A percentile compares a stretch with the other conserved stretches of the same genome.
Conservation (phyloP, 2,329 filamentous ascomycete species). For the Fusarium gaditjirri region DNA sequence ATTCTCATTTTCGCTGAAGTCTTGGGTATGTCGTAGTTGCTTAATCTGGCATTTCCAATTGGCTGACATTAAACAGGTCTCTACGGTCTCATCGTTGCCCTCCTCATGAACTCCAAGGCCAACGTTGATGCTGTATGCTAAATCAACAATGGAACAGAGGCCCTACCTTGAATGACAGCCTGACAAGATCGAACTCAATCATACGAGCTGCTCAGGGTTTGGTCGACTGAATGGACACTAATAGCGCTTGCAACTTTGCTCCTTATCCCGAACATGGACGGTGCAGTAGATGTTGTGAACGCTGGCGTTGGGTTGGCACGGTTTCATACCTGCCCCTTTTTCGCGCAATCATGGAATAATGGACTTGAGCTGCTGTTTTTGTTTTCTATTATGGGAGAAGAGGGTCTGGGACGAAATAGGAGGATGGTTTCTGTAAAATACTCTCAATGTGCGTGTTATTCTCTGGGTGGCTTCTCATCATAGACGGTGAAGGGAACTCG, state of each 20-base stretch:
- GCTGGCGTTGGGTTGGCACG: slow-evolving; percentile 40
- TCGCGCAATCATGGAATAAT: slow-evolving; percentile 41
- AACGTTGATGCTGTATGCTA: slow-evolving; percentile 68
- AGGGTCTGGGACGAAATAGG: slow-evolving; percentile 37
- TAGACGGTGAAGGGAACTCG: slow-evolving; percentile 57
- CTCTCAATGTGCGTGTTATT: slow-evolving; percentile 57
- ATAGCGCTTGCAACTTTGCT: slow-evolving; percentile 39
- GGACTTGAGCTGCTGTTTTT: slow-evolving; percentile 33
- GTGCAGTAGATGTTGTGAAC: slow-evolving; percentile 32
- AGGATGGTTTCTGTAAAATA: slow-evolving; percentile 60
- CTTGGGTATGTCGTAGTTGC: slow-evolving; percentile 72
- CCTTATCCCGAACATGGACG: slow-evolving; percentile 18
- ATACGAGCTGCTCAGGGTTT: slow-evolving; percentile 39
- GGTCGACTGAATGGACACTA: slow-evolving; percentile 37
- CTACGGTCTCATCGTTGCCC: slow-evolving; percentile 97
- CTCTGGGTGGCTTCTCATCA: slow-evolving; percentile 56
- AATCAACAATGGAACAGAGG: slow-evolving; percentile 6
- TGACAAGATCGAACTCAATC: slow-evolving; percentile 52
- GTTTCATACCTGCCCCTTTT: slow-evolving; percentile 30
- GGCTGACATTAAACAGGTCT: slow-evolving; percentile 73
- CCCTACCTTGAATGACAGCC: slow-evolving; percentile 41
- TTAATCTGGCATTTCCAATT: background rate
- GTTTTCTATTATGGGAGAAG: slow-evolving; percentile 36
- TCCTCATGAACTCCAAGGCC: slow-evolving; percentile 99
- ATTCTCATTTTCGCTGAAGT: slow-evolving; percentile 99